These are phyloP conservation scores for Prunus mume DNA, from an alignment of 306 rosid genomes.

Conservation along the genomic window DNA sequence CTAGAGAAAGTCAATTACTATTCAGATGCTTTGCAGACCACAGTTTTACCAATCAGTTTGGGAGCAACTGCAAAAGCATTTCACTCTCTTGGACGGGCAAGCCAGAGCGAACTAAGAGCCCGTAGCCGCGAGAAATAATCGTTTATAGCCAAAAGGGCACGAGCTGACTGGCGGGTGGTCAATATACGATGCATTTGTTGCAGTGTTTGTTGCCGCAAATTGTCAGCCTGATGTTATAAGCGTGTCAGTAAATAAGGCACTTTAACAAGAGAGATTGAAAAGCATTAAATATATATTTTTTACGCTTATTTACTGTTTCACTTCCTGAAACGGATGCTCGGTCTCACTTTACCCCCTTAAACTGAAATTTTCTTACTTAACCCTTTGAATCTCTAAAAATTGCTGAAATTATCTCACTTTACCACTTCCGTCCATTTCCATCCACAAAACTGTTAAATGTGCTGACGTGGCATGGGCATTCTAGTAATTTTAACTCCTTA, in stretches of 20 bases:
- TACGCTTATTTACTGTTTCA: no score
- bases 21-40: slow-evolving; percentile 16
- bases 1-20: slow-evolving; percentile 22
- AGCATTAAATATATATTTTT: neutral
- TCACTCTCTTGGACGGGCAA: slow-evolving; percentile 92
- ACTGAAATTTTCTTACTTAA: no score
- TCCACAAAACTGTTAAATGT: no score
- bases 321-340: no score
- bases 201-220: slow-evolving; percentile 90
- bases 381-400: no score
- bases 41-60: slow-evolving; percentile 10
- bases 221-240: slow-evolving; percentile 67
- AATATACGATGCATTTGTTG: slow-evolving; percentile 95
- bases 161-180: slow-evolving; percentile 96
- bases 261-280: neutral
- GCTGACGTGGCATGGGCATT: no score
- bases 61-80: neutral
- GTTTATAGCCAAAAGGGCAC: slow-evolving; percentile 86
- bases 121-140: slow-evolving; percentile 88
- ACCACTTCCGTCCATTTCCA: no score
- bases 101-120: slow-evolving; percentile 97
- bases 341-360: no score
- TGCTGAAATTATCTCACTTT: no score
- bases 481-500: no score
- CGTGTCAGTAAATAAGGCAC: slow-evolving; percentile 4